Base-by-base conservation (phyloP, 768 basidiomycete species). In the Dentipellis fragilis region DNA sequence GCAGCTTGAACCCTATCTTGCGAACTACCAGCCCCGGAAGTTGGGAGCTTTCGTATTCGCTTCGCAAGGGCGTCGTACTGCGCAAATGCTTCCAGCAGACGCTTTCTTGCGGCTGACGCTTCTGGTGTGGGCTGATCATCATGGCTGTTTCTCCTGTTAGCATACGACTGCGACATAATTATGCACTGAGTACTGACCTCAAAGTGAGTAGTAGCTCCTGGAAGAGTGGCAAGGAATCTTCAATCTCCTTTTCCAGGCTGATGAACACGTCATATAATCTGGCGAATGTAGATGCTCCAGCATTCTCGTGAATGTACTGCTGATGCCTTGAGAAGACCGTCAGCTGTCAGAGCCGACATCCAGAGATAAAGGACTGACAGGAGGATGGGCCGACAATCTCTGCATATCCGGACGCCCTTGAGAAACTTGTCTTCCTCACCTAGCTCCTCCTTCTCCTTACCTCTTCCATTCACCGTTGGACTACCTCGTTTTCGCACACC, bases 1-100 rank as follows among this genome's bases (percentile, higher is more conserved):
- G 93, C 92, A 17, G 77, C 72, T 68, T 96, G 92, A 7, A 99
- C 79, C 38, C 86, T 80, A 56, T 91, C 87, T 62, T 93, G 91
- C 16, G 88, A 88, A 58, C 83, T 81, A 2, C 81, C 82, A 0
- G 77, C 71, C 4, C 80, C 75, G 0, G 79, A 72, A 57, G 79
- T 82, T 0, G 88, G 87, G 14, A 95, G 72, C 56, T 73, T 74
- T 54, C 84, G 81, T 63, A 99, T 90, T 35, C 85, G 83, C 66
- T 94, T 96, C 1, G 93, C 79, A 12, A 97, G 70, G 42, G 81
- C 80, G 64, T 99, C 96, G 66, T 97, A 97, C 51, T 90, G 85
- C 5, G 85, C 79, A 66, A 97, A 93, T 0, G 85, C 81, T 46
- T 91, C 86, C 10, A 98, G 70, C 29, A 99, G 77, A 4, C 83